These are phyloP conservation scores for Periconia macrospinosa DNA, from an alignment of 2,329 filamentous ascomycete species.

Conservation along the genomic window DNA sequence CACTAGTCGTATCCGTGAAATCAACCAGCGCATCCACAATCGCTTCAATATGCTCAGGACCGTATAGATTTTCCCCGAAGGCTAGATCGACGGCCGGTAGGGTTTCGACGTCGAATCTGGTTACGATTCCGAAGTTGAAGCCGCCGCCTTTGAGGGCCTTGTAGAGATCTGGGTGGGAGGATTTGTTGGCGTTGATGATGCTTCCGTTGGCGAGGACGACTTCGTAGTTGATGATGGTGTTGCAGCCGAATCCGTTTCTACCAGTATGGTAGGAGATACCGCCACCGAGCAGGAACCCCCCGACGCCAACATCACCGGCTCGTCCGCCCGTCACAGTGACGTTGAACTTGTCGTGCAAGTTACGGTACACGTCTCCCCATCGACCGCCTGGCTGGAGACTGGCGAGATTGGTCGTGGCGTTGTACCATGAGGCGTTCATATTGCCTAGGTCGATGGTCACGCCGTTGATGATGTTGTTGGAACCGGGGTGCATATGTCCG, in stretches of 20 bases:
- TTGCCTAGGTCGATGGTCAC: slow-evolving; percentile 19
- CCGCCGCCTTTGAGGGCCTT: slow-evolving; percentile 44
- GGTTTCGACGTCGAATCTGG: slow-evolving; percentile 39
- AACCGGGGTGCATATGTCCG: slow-evolving; percentile 18
- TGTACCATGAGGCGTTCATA: slow-evolving; percentile 14
- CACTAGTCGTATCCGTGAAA: slow-evolving; percentile 4
- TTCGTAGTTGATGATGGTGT: slow-evolving; percentile 31
- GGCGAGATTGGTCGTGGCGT: slow-evolving; percentile 9
- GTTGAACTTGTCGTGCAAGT: slow-evolving; percentile 6
- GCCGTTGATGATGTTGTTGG: slow-evolving; percentile 16
- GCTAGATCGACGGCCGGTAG: slow-evolving; percentile 18
- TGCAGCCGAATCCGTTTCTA: slow-evolving; percentile 18
- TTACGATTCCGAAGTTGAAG: slow-evolving; percentile 44
- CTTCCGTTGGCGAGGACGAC: slow-evolving; percentile 48
- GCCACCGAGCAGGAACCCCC: slow-evolving; percentile 18
- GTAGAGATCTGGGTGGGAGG: slow-evolving; percentile 43
- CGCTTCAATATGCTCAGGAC: slow-evolving; percentile 3
- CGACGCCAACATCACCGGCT: slow-evolving; percentile 15
- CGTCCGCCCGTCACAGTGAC: slow-evolving; percentile 14
- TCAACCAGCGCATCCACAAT: slow-evolving; percentile 9
- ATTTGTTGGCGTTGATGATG: slow-evolving; percentile 44
- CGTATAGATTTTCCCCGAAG: slow-evolving; percentile 10
- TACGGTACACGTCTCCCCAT: slow-evolving; percentile 37
- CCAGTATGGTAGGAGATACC: slow-evolving; percentile 15
- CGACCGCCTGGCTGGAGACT: slow-evolving; percentile 19